Conservation (phyloP, 148 eudicot genomes). For the Fagopyrum esculentum region DNA sequence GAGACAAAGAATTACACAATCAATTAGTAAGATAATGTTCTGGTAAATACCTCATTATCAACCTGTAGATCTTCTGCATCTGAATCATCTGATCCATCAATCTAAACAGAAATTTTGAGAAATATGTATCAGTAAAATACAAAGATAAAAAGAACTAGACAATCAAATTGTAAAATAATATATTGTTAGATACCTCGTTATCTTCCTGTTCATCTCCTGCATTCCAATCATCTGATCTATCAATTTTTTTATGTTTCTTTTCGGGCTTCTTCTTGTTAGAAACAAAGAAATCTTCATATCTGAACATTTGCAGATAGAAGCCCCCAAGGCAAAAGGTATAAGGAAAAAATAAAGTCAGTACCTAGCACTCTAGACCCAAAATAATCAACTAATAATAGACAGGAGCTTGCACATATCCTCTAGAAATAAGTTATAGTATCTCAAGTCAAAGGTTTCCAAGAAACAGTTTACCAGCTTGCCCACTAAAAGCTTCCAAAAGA, state of each 20-base stretch:
- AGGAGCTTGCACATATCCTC: background rate
- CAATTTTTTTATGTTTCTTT: constrained; percentile 21
- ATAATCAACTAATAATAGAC: background rate
- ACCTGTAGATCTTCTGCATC: constrained; percentile 34
- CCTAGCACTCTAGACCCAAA: background rate
- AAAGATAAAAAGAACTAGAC: constrained; percentile 7
- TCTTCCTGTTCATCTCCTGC: constrained; percentile 32
- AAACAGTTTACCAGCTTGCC: background rate
- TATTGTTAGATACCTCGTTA: constrained; percentile 16
- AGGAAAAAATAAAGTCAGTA: background rate
- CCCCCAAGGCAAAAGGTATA: background rate
- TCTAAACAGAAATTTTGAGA: background rate
- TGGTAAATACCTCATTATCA: constrained; percentile 21
- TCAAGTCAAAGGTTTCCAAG: background rate
- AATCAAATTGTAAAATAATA: constrained; percentile 26
- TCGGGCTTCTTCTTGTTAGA: constrained; percentile 36
- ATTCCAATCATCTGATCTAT: constrained; percentile 34
- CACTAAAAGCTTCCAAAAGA: background rate
- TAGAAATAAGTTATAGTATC: background rate
- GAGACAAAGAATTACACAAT: background rate
- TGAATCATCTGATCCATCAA: constrained; percentile 33
- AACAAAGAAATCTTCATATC: constrained; percentile 77
- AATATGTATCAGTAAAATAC: background rate
- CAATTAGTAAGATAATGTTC: constrained; percentile 24
- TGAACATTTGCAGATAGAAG: constrained; percentile 14